These are phyloP conservation scores for Cynanchum wilfordii DNA, from an alignment of 257 asterid genomes.

Conservation along the genomic window DNA sequence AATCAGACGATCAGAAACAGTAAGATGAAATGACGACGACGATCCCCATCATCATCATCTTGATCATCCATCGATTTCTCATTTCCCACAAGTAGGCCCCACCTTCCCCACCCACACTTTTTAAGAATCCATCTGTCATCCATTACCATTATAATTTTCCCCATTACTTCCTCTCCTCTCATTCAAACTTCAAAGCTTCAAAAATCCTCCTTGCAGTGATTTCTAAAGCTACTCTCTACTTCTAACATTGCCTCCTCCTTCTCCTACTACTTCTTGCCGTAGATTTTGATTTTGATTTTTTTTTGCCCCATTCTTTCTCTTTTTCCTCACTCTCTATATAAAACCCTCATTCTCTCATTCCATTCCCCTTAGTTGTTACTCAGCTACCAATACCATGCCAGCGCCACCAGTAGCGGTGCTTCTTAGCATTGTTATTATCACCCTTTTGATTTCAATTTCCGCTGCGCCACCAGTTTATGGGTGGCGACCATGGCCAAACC, in stretches of 20 bases:
- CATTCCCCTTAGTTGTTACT: slow-evolving; percentile 1
- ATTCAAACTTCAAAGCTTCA: neutral
- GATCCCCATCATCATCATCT: slow-evolving; percentile 22
- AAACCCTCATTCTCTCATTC: neutral
- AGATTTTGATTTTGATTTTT: neutral
- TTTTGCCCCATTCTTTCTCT: too few relatives aligned
- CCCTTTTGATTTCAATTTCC: neutral
- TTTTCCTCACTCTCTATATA: neutral
- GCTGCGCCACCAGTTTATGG: slow-evolving; percentile 14
- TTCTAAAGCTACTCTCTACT: neutral
- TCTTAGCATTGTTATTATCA: neutral
- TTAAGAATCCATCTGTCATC: slow-evolving; percentile 64
- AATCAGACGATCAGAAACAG: neutral
- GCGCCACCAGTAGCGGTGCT: slow-evolving; percentile 6
- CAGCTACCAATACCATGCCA: slow-evolving; percentile 11
- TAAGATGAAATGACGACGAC: slow-evolving; percentile 17
- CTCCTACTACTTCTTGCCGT: neutral
- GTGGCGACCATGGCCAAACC: slow-evolving; percentile 82
- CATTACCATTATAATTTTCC: slow-evolving; percentile 30
- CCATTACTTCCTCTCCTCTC: neutral
- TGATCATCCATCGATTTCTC: slow-evolving; percentile 17
- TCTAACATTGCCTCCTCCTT: neutral
- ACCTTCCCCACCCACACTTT: slow-evolving; percentile 37
- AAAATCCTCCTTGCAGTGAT: too few relatives aligned
- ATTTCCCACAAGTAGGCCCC: slow-evolving; percentile 28